Evolutionary conservation across 2,329 filamentous ascomycete species (phyloP), one percentile per base, ranked within the genome.

Genomic region (Fusarium coicis): DNA sequence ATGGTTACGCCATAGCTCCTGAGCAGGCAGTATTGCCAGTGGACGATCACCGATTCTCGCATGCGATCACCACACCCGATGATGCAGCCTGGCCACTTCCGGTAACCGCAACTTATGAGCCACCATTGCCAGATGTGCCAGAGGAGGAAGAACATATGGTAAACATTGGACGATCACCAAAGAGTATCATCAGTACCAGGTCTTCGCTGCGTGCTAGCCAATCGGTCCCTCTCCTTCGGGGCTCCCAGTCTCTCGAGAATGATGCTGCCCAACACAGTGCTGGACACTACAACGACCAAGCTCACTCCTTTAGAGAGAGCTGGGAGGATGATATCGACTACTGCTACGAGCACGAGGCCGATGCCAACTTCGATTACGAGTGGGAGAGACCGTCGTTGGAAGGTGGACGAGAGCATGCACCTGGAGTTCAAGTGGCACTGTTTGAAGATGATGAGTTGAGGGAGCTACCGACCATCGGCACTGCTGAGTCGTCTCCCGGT

Each of bases 241-340:
- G 83, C n/a, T 71, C 85, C 10, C 83, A 85, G 40, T 82, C 78
- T 26, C 81, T 85, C 43, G 85, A 86, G 52, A 61, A 84, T n/a
- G 73, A 81, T 34, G 81, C 81, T 21, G 76, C 78, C 11, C 84
- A 83, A 63, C 80, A 78, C 18, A 68, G 47, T 26, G 64, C 68
- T 47, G 61, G 58, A 52, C 66, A 74, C 30, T 56, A 58, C 10
- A 63, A 74, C 19, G 68, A 55, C 19, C 81, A 83, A 7, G 61
- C 68, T 7, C 69, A 81, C 19, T 72, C 75, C n/a, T 74, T 79
- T 28, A 81, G 81, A 12, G 85, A 87, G 74, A 90, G 83, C 73
- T 93, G 91, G 91, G 91, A 93, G 75, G 90, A 91, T 58, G 90
- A 90, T 70, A 92, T 93, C 68, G 91, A 93, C 77, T 93, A 92